Evolutionary conservation across 106 monocot species (phyloP), one percentile per base, ranked within the genome.

Genomic region (Dendrobium nobile): DNA sequence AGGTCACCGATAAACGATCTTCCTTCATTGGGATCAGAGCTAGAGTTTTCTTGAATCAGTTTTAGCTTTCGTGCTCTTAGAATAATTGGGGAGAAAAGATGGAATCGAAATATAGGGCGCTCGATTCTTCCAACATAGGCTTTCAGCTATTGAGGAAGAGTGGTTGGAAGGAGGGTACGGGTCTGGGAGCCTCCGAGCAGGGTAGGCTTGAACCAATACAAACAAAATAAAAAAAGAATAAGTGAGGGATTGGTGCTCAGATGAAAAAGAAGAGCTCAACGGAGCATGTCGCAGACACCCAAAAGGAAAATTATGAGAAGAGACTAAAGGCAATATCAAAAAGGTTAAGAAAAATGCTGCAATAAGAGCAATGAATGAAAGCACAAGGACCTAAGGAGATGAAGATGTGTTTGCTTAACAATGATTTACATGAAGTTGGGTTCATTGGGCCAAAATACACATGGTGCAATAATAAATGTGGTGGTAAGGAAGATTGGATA

Each of bases 111-210:
- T 83, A 86, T 28, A 79, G 68, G 78, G 91, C 91, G 15, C 88
- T 95, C 61, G 95, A 91, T 77, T 91, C 95, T 54, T 91, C 98
- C 40, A 99, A 95, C 90, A 72, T 95, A 41, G 95, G 98, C 0
- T 99, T 99, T 75, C 87, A 95, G 99, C 61, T 99, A 78, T 73
- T 99, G 88, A 99, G 91, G 93, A 95, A 93, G 84, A 87, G 80
- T 70, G 95, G 95, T 4, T 99, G 98, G 98, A 99, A 90, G 77
- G 92, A 99, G 77, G 98, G 98, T 26, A 88, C 95, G 15, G 95
- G 95, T 56, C 95, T 95, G 9, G 99, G 99, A 28, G 87, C 89
- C 59, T 85, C 85, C 4, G 93, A 99, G 84, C 99, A 99, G 99
- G 99, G 99, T 31, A 95, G 89, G 77, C 84, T 99, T 75, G 99